phyloP scores from a whole-genome alignment of 2,329 filamentous ascomycete genomes.

The Sordariomycetes sp. region DNA sequence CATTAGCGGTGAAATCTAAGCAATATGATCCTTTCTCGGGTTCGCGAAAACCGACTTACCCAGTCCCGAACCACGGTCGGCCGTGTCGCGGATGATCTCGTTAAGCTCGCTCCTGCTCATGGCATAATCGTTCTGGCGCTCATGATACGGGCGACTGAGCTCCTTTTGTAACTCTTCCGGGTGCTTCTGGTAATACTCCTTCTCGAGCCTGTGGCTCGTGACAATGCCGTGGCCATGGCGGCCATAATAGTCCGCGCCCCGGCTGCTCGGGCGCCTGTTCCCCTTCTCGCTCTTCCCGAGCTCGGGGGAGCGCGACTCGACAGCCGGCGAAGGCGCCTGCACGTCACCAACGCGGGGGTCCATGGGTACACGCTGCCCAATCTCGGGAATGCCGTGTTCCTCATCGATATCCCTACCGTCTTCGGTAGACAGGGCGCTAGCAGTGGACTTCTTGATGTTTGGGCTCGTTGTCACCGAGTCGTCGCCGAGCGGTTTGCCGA shows the following conservation, averaged over 20 bases:
- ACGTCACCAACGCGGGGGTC: slow-evolving; percentile 87
- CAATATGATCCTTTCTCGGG: neutral
- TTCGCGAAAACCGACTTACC: slow-evolving; percentile 26
- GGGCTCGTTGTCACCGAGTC: slow-evolving; percentile 10
- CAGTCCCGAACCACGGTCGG: slow-evolving; percentile 37
- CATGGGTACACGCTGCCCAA: slow-evolving; percentile 89
- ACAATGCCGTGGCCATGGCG: slow-evolving; percentile 77
- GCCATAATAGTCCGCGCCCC: slow-evolving; percentile 62
- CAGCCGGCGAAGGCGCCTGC: slow-evolving; percentile 80
- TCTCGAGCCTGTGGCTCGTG: slow-evolving; percentile 72
- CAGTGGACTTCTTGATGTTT: slow-evolving; percentile 50
- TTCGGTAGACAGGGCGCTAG: slow-evolving; percentile 39
- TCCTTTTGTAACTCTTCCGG: slow-evolving; percentile 73
- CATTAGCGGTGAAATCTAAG: neutral
- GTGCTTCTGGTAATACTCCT: slow-evolving; percentile 87
- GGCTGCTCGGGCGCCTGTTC: slow-evolving; percentile 64
- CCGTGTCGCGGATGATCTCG: slow-evolving; percentile 71
- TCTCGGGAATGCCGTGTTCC: slow-evolving; percentile 83
- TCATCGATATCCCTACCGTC: slow-evolving; percentile 45
- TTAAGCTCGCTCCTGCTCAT: slow-evolving; percentile 86
- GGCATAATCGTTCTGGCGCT: slow-evolving; percentile 60
- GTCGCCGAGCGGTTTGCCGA: slow-evolving; percentile 45
- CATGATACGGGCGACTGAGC: slow-evolving; percentile 37
- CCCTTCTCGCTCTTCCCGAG: slow-evolving; percentile 30
- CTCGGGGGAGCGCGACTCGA: slow-evolving; percentile 27